Conservation (phyloP, 2,329 filamentous ascomycete genomes). For the Trichoderma semiorbis region DNA sequence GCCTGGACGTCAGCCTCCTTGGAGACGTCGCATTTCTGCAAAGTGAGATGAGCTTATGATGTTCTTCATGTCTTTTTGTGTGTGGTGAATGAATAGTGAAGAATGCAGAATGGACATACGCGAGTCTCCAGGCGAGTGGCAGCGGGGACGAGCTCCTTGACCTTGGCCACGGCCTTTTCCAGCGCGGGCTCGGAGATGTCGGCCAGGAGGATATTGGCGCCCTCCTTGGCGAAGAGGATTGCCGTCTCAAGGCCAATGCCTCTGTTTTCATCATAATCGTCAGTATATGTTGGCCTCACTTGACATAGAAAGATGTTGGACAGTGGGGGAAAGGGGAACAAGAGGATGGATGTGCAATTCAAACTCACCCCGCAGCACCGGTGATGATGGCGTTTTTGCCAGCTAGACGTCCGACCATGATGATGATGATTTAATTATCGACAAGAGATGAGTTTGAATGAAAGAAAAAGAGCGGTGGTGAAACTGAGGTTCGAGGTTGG, state of each 20-base stretch:
- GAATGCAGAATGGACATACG: conserved; percentile 33
- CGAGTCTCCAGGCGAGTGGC: conserved; percentile 58
- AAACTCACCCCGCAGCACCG: conserved; percentile 74
- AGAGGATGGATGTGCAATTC: not conserved
- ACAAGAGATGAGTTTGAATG: not conserved
- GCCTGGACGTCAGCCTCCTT: conserved; percentile 76
- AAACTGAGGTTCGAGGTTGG: not conserved
- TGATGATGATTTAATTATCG: not conserved
- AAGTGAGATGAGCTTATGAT: not conserved
- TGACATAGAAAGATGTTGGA: too few relatives aligned
- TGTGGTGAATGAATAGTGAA: not conserved
- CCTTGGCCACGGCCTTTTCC: conserved; percentile 70
- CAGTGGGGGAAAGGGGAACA: not conserved
- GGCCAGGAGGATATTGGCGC: conserved; percentile 78
- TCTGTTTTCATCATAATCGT: conserved; percentile 41
- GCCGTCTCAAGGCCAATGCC: conserved; percentile 91
- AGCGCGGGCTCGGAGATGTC: conserved; percentile 80
- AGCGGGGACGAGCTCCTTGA: conserved; percentile 66
- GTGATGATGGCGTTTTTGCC: conserved; percentile 71
- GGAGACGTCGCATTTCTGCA: conserved; percentile 66
- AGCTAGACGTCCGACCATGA: conserved; percentile 47
- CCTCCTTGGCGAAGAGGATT: conserved; percentile 86
- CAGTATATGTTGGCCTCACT: not conserved
- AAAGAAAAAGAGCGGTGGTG: not conserved
- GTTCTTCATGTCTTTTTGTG: too few relatives aligned